Evolutionary conservation across 2,329 filamentous ascomycete species (phyloP).

Genomic region (Clarireedia monteithiana): DNA sequence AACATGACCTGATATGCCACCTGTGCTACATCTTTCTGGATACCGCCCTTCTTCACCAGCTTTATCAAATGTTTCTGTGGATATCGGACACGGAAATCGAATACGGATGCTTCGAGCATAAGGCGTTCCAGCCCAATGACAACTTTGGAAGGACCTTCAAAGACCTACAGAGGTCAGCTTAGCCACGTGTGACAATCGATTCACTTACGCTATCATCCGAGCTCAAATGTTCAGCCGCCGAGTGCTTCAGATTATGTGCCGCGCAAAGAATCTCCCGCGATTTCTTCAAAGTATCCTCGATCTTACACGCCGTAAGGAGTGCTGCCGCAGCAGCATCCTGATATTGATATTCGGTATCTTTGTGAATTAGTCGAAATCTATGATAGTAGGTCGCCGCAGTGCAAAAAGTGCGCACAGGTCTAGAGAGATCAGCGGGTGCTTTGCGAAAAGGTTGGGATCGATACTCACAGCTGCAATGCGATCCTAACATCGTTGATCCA

Average conservation of each 20-base stretch:
- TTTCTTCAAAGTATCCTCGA: conserved; percentile 97
- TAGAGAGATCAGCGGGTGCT: conserved; percentile 29
- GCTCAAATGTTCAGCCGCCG: conserved; percentile 56
- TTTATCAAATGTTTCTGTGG: conserved; percentile 83
- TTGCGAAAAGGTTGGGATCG: neutral
- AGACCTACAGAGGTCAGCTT: conserved; percentile 45
- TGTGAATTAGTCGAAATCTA: conserved; percentile 79
- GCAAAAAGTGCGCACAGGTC: conserved; percentile 84
- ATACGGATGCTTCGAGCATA: conserved; percentile 86
- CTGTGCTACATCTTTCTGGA: conserved; percentile 49
- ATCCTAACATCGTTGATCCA: conserved; percentile 82
- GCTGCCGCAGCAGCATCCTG: conserved; percentile 82
- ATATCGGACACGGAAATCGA: conserved; percentile 86
- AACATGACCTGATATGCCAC: conserved; percentile 76
- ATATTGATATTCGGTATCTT: conserved; percentile 79
- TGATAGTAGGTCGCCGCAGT: conserved; percentile 91
- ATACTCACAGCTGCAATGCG: conserved; percentile 65
- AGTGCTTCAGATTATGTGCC: conserved; percentile 69
- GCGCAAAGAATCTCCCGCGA: conserved; percentile 87
- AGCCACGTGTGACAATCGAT: neutral
- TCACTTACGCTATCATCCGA: conserved; percentile 70
- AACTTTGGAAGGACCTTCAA: conserved; percentile 70
- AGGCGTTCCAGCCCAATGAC: conserved; percentile 87
- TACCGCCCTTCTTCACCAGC: conserved; percentile 44
- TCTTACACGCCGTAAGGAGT: conserved; percentile 90